These are phyloP conservation scores for Misopates orontium DNA, from an alignment of 257 asterid species.

Conservation along the genomic window DNA sequence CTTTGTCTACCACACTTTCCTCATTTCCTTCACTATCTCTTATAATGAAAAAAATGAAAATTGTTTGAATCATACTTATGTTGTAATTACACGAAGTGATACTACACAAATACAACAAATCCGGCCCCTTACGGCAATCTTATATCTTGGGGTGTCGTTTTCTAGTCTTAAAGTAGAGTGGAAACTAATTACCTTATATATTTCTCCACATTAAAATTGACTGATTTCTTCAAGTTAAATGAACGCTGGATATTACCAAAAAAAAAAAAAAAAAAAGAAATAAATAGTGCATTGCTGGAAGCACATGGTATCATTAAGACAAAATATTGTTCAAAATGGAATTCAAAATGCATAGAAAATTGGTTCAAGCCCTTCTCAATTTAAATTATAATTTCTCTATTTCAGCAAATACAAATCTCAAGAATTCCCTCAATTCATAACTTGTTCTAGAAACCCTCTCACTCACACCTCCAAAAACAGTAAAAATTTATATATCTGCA, in stretches of 20 bases:
- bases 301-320: constrained; percentile 30
- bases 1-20: no score
- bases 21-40: no score
- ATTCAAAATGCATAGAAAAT: constrained; percentile 4
- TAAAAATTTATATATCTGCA: constrained; percentile 21
- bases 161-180: no score
- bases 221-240: not conserved
- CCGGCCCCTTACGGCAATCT: no score
- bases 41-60: no score
- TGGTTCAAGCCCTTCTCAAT: constrained; percentile 1
- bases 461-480: constrained; percentile 24
- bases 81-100: no score
- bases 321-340: not conserved
- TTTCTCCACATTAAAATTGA: not conserved
- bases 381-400: constrained; percentile 18
- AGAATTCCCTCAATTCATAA: constrained; percentile 30
- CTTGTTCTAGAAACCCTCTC: constrained; percentile 24
- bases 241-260: no score
- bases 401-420: constrained; percentile 35
- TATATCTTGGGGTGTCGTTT: no score
- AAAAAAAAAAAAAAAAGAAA: no score
- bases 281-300: not conserved
- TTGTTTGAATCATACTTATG: no score
- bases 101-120: no score
- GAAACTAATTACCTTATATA: not conserved